Evolutionary conservation across 352 stramenopile species (phyloP), one percentile per base, ranked within the genome.

Genomic region (Blastocystis sp.): DNA sequence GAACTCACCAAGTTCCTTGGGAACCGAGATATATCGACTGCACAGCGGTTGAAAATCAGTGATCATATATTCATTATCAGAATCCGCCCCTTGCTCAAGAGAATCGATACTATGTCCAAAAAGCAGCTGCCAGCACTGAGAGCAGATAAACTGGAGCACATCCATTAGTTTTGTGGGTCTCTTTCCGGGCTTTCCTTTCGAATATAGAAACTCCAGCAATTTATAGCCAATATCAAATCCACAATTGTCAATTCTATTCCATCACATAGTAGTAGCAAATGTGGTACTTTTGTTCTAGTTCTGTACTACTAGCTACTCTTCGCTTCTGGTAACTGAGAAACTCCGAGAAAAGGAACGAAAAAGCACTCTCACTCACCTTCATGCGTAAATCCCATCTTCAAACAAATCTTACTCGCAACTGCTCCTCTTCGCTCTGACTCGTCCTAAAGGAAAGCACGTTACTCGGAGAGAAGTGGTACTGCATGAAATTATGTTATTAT

Each of bases 201-300:
- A 65, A 18, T 66, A 85, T 18, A 85, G 26, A 16, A 30, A 55
- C 53, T 85, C 73, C 50, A 85, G 47, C 3, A 85, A 47, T 53
- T 85, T 85, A 43, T 54, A 85, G 50, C 73, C 73, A 85, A 85
- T 65, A 30, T 85, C 73, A 43, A 85, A 85, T 68, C 73, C 73
- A 24, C 47, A 64, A 13, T 85, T 50, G 34, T 85, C 73, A n/a
- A 85, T 85, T 47, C 73, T 85, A 85, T 37, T 34, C 26, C 37
- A 43, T 26, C 11, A 45, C 18, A 24, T 9, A 3, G 20, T 45
- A 55, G 26, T 37, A 34, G 3, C 3, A 43, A 30, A 20, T 26
- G 2, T 26, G 43, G 16, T 55, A 85, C 73, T 85, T 85, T 7
- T 85, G 73, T 45, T 85, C 73, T 9, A 85, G 41, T 18, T 85